Base-by-base conservation (phyloP, 1,139 yeast genomes). In the Wickerhamomyces sp. region DNA sequence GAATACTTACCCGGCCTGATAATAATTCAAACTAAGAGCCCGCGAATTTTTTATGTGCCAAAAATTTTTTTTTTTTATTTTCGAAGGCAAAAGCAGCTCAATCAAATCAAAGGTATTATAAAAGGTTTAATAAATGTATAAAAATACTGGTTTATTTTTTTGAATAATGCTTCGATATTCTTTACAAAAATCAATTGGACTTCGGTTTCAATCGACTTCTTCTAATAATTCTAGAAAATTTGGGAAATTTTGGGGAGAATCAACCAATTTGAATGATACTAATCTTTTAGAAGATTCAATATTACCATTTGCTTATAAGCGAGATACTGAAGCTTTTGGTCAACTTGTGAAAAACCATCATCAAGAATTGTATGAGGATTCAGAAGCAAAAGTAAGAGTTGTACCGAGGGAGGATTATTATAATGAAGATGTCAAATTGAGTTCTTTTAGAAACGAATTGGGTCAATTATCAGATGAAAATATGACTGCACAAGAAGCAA, bases 311-410 rank as follows among this genome's bases (percentile, higher is more conserved):
- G 66, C 66, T 9, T 52, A 55, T 34, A 54, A 64, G 34, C 57
- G 66, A 46, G 64, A 67, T 45, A 61, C 68, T 42, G 68, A 67
- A 39, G 62, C 64, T 1, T 71, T 71, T 56, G 82, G 82, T 1
- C 76, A 72, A 48, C 55, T 76, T 4, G 81, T 77, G 6, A 65
- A 70, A 37, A 72, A 69, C 42, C 69, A 66, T 7, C 55, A 62
- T 23, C 60, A 57, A 49, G 70, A 61, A 42, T 56, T 62, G 45
- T 51, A 52, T 42, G 57, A 46, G 27, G 58, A 52, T 41, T 66
- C 60, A 10, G 45, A 59, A 2, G 56, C 61, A 23, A 65, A 61
- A 36, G 55, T 60, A 7, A 55, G 56, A 36, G 72, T 71, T 5
- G 54, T 69, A 11, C 57, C 66, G 9, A 53, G 64, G 39, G 57